A percentile compares a stretch with the other conserved stretches of the same genome.
Conservation (phyloP, 2,329 filamentous ascomycete species). For the Pseudonectria foliicola region DNA sequence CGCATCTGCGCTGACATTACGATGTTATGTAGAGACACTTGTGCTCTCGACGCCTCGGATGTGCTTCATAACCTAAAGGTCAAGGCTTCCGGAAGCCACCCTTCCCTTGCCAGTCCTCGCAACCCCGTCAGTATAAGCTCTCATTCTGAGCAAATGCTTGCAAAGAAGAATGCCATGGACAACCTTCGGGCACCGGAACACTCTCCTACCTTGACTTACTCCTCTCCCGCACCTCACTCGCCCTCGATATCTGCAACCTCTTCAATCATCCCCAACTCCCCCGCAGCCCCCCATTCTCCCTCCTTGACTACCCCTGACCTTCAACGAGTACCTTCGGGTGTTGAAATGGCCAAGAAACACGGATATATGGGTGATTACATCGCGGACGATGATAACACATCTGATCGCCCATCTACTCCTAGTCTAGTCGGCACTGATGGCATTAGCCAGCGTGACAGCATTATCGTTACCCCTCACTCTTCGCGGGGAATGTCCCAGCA, state of each 20-base stretch:
- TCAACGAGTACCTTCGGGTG: constrained; percentile 18
- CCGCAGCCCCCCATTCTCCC: too few species aligned
- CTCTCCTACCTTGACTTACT: constrained; percentile 3
- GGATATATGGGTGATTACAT: constrained; percentile 22
- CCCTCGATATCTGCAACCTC: not conserved
- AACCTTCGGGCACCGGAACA: constrained; percentile 15
- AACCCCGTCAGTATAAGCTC: constrained; percentile 13
- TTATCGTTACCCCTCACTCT: constrained; percentile 18
- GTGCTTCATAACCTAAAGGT: constrained; percentile 21
- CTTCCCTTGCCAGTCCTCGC: constrained; percentile 7
- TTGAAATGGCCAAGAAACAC: constrained; percentile 21
- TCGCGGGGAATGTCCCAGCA: constrained; percentile 9
- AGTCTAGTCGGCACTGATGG: constrained; percentile 26
- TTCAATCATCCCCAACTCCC: too few species aligned
- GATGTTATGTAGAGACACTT: constrained; percentile 45
- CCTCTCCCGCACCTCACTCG: constrained; percentile 5
- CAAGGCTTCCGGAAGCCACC: constrained; percentile 9
- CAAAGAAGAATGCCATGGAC: constrained; percentile 15
- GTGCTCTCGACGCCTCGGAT: constrained; percentile 31
- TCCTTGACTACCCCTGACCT: constrained; percentile 6
- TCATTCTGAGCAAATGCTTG: constrained; percentile 16
- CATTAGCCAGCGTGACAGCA: constrained; percentile 21
- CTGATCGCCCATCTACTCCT: constrained; percentile 23
- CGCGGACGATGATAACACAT: constrained; percentile 22
- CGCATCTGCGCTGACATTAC: constrained; percentile 42